Evolutionary conservation across 192 early-diverging fungal species (phyloP), one percentile per base, ranked within the genome.

Genomic region (Kappamyces sp.): DNA sequence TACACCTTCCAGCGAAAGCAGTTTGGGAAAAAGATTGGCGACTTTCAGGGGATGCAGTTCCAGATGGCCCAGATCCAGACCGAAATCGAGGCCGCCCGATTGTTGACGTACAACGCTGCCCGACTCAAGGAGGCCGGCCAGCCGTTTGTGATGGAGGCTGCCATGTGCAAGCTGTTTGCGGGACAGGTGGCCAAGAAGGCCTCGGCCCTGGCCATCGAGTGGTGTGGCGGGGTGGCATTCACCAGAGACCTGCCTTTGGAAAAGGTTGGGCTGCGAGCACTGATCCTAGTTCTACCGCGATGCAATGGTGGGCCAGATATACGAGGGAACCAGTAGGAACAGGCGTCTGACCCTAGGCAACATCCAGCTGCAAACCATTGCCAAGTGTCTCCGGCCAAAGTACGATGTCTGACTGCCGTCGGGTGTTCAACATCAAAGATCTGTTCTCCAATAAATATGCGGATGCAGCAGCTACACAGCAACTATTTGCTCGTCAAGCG

Each of bases 211-310:
- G 88, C 91, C 37, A 84, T 98, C 54, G 96, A 98, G 76, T 98
- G 93, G 94, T 78, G 90, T 69, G 96, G 96, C 69, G 96, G 96
- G 51, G 85, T 96, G 55, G 96, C 93, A 4, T 98, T 98, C 82
- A 96, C 94, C 3, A 42, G 38, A 60, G 69, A 71, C 41, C 75
- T 79, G 69, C 86, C 86, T 3, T 68, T 89, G 7, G 96, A 98
- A 71, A 96, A 96, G 22, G 22, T 22, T 22, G 22, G 22, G 22
- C 22, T 22, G 22, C 22, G 22, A 22, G 22, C 22, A 22, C 22
- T 22, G 22, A 22, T 22, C 22, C 22, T 22, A 22, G 78, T 98
- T 87, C 76, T 94, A 86, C 76, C 78, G 96, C 60, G 96, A 98
- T 72, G 85, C 84, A 69, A 95, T 93, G 81, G 94, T 98, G 55